These are phyloP conservation scores for Cryphonectria parasitica DNA, from an alignment of 2,329 filamentous ascomycete species.

Conservation along the genomic window DNA sequence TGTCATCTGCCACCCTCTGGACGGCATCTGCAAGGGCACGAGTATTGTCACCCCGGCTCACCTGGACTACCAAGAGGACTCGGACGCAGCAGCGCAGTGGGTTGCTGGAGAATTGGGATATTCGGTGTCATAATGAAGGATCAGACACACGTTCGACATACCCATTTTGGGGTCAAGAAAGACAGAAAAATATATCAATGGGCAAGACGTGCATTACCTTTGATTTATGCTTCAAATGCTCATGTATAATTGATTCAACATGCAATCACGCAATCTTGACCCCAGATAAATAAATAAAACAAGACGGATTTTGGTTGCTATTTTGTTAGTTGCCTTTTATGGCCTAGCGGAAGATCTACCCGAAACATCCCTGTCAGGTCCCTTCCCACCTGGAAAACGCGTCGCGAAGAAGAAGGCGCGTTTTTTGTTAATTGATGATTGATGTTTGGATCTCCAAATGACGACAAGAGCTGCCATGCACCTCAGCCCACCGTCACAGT, in stretches of 20 bases:
- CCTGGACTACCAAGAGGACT: constrained; percentile 25
- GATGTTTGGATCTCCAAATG: background rate
- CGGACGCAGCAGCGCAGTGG: constrained; percentile 22
- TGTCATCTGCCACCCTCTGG: constrained; percentile 30
- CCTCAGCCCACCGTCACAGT: background rate
- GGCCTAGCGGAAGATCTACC: background rate
- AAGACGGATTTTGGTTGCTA: background rate
- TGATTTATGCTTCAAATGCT: too few relatives aligned
- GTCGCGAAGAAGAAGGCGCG: constrained; percentile 6
- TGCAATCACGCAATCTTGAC: background rate
- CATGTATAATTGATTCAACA: background rate
- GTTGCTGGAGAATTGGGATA: constrained; percentile 19
- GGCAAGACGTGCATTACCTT: too few relatives aligned
- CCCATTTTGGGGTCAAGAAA: background rate
- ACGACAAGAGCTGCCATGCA: constrained; percentile 9
- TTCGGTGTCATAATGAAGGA: background rate
- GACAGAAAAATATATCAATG: too few relatives aligned
- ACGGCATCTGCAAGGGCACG: constrained; percentile 28
- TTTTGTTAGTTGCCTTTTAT: constrained; percentile 10
- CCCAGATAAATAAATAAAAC: background rate
- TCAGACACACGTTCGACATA: background rate
- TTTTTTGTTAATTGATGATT: constrained; percentile 37
- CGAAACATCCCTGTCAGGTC: background rate
- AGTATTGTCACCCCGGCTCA: constrained; percentile 20
- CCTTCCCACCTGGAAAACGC: constrained; percentile 1